A percentile compares a stretch with the other conserved stretches of the same genome.
Conservation (phyloP, 352 stramenopile species). For the Pilasporangium apinafurcum region DNA sequence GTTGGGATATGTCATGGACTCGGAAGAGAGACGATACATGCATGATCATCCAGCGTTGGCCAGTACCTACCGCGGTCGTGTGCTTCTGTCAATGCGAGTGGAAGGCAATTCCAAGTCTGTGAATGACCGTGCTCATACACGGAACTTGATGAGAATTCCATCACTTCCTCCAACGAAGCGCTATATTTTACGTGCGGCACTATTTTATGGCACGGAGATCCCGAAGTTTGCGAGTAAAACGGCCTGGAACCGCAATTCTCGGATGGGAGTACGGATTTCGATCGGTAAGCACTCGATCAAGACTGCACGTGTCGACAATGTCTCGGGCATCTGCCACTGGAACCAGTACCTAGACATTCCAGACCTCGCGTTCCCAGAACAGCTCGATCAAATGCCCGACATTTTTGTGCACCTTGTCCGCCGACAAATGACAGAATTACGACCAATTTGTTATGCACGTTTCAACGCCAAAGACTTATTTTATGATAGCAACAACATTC, state of each 20-base stretch:
- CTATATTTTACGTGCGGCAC: slow-evolving; percentile 53
- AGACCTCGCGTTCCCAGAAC: slow-evolving; percentile 45
- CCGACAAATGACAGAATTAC: slow-evolving; percentile 44
- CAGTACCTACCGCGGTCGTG: slow-evolving; percentile 72
- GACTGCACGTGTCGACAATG: slow-evolving; percentile 51
- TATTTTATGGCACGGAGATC: slow-evolving; percentile 81
- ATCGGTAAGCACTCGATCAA: slow-evolving; percentile 52
- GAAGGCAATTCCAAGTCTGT: slow-evolving; percentile 62
- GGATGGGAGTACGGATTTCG: slow-evolving; percentile 72
- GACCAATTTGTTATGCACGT: slow-evolving; percentile 76
- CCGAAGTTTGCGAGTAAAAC: slow-evolving; percentile 64
- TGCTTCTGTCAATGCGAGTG: slow-evolving; percentile 62
- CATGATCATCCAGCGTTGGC: slow-evolving; percentile 51
- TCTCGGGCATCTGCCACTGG: slow-evolving; percentile 67
- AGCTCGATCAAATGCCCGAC: slow-evolving; percentile 75
- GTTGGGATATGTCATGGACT: slow-evolving; percentile 42
- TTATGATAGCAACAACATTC: slow-evolving; percentile 16
- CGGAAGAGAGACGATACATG: slow-evolving; percentile 34
- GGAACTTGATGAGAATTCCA: slow-evolving; percentile 44
- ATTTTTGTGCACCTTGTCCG: slow-evolving; percentile 73
- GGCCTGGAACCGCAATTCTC: slow-evolving; percentile 59
- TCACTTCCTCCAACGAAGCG: slow-evolving; percentile 27
- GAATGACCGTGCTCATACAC: slow-evolving; percentile 57
- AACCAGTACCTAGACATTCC: slow-evolving; percentile 69
- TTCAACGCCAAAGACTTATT: slow-evolving; percentile 72